These are phyloP conservation scores for Nicotiana tomentosiformis DNA, from an alignment of 257 asterid genomes.

Conservation along the genomic window DNA sequence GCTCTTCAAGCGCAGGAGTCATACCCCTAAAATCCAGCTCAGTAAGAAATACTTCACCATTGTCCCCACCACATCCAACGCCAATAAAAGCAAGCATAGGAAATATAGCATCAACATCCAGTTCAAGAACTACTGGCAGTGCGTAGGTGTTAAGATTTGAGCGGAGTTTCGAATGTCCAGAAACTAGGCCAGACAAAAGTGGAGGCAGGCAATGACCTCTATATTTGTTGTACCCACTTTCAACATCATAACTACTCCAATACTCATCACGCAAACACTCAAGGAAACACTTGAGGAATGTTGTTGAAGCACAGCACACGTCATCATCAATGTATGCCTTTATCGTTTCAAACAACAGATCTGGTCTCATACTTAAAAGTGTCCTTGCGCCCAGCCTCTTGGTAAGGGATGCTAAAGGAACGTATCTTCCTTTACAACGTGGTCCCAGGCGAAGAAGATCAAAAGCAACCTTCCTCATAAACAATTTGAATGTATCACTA, in stretches of 20 bases:
- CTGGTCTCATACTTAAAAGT: conserved; percentile 60
- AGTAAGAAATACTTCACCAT: conserved; percentile 33
- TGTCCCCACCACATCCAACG: conserved; percentile 39
- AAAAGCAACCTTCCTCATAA: conserved; percentile 61
- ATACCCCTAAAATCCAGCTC: conserved; percentile 32
- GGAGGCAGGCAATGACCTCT: conserved; percentile 76
- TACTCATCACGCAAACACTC: conserved; percentile 82
- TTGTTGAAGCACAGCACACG: conserved; percentile 85
- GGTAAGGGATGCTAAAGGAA: conserved; percentile 81
- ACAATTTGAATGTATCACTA: conserved; percentile 51
- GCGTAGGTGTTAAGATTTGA: conserved; percentile 90
- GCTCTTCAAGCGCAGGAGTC: conserved; percentile 54
- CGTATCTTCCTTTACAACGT: conserved; percentile 92
- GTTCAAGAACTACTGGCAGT: conserved; percentile 71
- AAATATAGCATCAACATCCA: conserved; percentile 77
- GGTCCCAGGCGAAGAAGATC: conserved; percentile 82
- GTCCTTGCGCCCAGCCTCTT: conserved; percentile 79
- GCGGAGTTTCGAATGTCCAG: conserved; percentile 71
- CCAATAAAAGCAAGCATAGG: conserved; percentile 75
- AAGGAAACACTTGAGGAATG: conserved; percentile 86
- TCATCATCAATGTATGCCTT: conserved; percentile 84
- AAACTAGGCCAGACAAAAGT: conserved; percentile 68
- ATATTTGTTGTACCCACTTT: conserved; percentile 56
- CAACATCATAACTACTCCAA: conserved; percentile 83
- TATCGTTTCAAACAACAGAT: conserved; percentile 60